Base-by-base conservation (phyloP, 441 rosid genomes). In the Bocquillonia castaneifolia region DNA sequence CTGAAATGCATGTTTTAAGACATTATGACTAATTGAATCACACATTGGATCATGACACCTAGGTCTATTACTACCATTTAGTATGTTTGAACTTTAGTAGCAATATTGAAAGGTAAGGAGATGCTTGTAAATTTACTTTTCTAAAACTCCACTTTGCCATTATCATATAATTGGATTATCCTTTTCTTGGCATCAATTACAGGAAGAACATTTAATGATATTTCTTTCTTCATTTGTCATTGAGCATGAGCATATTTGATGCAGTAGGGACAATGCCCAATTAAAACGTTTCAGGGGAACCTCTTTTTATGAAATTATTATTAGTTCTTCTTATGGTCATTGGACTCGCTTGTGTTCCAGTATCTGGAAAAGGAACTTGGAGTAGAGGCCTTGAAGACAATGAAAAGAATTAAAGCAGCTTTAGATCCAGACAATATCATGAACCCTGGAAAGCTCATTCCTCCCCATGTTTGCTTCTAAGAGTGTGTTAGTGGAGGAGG, bases 381-480 rank as follows among this genome's bases (percentile, higher is more conserved):
- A 45, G 72, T 83, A 32, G 99, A 89, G 83, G 88, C 88, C 47
- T 75, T 93, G 74, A 80, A 77, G 83, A 88, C 91, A 0, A 91
- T 93, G 99, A 93, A 87, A 78, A 83, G 66, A 77, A 89, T 93
- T 58, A 93, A 91, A 83, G 76, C 66, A 28, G 84, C 90, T 0
- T 76, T 93, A 72, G 98, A 91, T 77, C 98, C 97, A 23, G 85
- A 91, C 78, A 75, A 85, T 69, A 91, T 89, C 68, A 91, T 93
- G 96, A 93, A 93, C 71, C 99, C 97, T 13, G 98, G 97, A 76
- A 93, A 93, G 86, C 80, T 93, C 32, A 89, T 93, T 67, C 97
- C 97, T 50, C 89, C 98, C 18, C 96, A 93, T 71, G 80, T 91
- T 59, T 93, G 96, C 76, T 80, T 85, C 69, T 91, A 75, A 76